A percentile compares a stretch with the other conserved stretches of the same genome.
Conservation (phyloP, 73 alveolate species). For the Symbiodinium natans region DNA sequence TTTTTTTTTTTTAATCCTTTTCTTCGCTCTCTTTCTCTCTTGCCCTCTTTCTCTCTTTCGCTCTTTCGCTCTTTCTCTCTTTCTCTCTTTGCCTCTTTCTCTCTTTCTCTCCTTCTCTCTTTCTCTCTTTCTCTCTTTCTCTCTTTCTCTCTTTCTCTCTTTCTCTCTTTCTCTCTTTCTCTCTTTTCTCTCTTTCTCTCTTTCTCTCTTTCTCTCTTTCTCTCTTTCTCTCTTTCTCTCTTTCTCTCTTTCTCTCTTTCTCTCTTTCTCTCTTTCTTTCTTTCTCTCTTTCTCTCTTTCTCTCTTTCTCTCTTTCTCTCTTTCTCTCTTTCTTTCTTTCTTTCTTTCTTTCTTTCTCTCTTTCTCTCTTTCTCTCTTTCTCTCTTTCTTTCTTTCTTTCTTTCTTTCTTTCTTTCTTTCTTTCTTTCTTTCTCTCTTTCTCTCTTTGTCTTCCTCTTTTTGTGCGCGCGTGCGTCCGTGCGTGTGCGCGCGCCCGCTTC, state of each 20-base stretch:
- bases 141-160: background rate
- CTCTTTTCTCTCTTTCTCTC: background rate
- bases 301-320: background rate
- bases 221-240: background rate
- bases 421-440: background rate
- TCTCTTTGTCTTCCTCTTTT: background rate
- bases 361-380: background rate
- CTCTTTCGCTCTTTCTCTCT: too few relatives aligned
- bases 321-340: background rate
- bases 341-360: background rate
- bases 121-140: background rate
- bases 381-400: background rate
- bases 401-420: background rate
- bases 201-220: background rate
- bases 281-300: background rate
- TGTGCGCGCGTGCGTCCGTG: background rate
- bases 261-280: background rate
- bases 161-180: background rate
- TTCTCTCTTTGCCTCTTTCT: background rate
- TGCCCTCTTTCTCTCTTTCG: too few relatives aligned
- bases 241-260: background rate
- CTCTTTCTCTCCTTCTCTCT: background rate
- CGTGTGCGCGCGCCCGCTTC: background rate
- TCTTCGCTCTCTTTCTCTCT: too few relatives aligned
- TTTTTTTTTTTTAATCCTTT: too few relatives aligned